Base-by-base conservation (phyloP, 495 filamentous ascomycete species). In the Trichoderma reesei region DNA sequence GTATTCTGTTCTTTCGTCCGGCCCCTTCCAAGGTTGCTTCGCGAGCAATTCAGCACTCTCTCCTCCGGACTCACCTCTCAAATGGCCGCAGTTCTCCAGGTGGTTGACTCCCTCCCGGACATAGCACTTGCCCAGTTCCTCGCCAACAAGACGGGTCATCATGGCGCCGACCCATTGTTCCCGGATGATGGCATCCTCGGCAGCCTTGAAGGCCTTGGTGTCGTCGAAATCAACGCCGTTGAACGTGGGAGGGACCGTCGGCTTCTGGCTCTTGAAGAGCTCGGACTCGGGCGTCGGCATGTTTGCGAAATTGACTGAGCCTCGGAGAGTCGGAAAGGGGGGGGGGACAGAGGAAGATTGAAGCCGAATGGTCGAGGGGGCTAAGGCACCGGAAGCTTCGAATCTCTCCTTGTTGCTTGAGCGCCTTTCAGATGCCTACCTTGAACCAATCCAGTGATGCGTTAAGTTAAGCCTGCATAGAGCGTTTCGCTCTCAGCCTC, bases 81-180 rank as follows among this genome's bases (percentile, higher is more conserved):
- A 76, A 71, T 80, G 78, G 70, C 90, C 91, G 76, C 94, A 98
- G 80, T 97, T 98, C 85, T 96, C 93, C 68, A 98, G 75, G 76
- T 98, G 94, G 76, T 98, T 98, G 64, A 96, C 90, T 5, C 94
- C 94, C 77, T 98, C 92, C 64, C 88, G 82, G 71, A 84, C 83
- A 81, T 98, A 98, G 78, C 94, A 98, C 81, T 96, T 96, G 69
- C 90, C 86, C 77, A 98, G 75, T 79, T 98, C 95, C 77, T 98
- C 90, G 44, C 92, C 83, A 41, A 98, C 90, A 61, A 98, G 79
- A 65, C 94, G 81, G 20, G 90, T 90, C 94, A 97, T 98, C 94
- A 98, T 98, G 69, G 86, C 88, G 73, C 85, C 86, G 36, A 98
- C 91, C 95, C 95, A 98, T 78, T 98, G 94, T 77, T 98, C 94